Evolutionary conservation across 371 early-diverging fungal genomes (phyloP), one percentile per base, ranked within the genome.

Genomic region (Rhizoclosmatium hyalinum): DNA sequence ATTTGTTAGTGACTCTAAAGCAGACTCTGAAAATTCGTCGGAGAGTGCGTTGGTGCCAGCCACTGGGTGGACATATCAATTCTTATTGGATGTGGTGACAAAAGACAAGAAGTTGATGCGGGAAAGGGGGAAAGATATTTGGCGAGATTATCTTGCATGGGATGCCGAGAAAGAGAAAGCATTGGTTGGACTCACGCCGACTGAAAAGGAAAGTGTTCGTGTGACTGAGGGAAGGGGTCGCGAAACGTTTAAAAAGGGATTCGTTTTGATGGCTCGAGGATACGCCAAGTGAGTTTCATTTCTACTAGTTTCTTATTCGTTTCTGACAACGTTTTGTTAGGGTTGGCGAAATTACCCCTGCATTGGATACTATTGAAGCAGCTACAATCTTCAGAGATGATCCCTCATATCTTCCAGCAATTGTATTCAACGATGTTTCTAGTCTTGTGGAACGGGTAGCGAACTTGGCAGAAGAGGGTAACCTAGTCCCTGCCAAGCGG

Each of bases 341-440:
- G 46, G 57, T 76, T 2, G 70, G 69, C 41, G 64, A 81, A 19
- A 14, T 80, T 44, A 14, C 60, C n/a, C 10, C 41, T 1, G 80
- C 85, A 10, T 45, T 85, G 6, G 76, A 74, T n/a, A 73, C 64
- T 14, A 12, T 85, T 10, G 73, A 77, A 32, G 62, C 64, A 12
- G 10, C 81, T n/a, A 67, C 68, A 3, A 44, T 42, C 2, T 85
- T 83, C 57, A 74, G 85, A 43, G 50, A 78, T 19, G 69, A 69
- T 57, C 78, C 76, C 2, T 60, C 54, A 68, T 85, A 83, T 70
- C 77, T 85, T 3, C 78, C 81, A 2, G 77, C 71, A 1, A 75
- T 81, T 21, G 63, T 45, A 5, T 80, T 80, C 41, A 41, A 43
- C 2, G 72, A 85, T 43, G 64, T 83, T 17, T 24, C 65, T 6